Evolutionary conservation across 2,329 filamentous ascomycete genomes (phyloP).

Genomic region (Drechslera avenae): DNA sequence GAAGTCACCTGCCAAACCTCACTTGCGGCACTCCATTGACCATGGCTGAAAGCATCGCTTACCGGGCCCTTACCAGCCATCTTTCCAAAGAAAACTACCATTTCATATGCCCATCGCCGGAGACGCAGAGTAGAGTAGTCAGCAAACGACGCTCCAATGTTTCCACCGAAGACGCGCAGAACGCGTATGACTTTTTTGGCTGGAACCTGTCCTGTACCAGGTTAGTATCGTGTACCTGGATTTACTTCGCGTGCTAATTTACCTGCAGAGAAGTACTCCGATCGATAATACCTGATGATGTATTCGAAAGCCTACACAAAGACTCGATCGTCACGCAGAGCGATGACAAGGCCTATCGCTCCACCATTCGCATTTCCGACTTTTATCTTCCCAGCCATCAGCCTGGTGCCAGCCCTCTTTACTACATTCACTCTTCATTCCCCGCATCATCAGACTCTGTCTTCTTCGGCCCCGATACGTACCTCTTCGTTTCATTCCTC

Average conservation of each 20-base stretch:
- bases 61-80: conserved; percentile 20
- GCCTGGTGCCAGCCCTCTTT: conserved; percentile 8
- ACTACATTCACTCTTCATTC: conserved; percentile 33
- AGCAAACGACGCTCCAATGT: conserved; percentile 18
- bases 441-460: conserved; percentile 28
- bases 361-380: conserved; percentile 29
- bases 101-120: conserved; percentile 31
- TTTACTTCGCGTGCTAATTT: background rate
- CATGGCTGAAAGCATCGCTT: conserved; percentile 18
- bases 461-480: conserved; percentile 33
- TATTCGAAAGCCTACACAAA: conserved; percentile 17
- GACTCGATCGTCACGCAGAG: conserved; percentile 12
- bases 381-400: conserved; percentile 22
- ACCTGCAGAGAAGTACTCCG: conserved; percentile 13
- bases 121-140: conserved; percentile 27
- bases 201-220: conserved; percentile 28
- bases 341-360: conserved; percentile 16
- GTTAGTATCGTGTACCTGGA: conserved; percentile 1
- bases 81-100: conserved; percentile 19
- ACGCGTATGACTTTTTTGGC: conserved; percentile 28
- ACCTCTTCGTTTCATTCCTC: conserved; percentile 30
- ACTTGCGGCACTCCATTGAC: conserved; percentile 1
- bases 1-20: conserved; percentile 6
- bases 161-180: conserved; percentile 22
- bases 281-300: conserved; percentile 19